Evolutionary conservation across 1,284 basidiomycete genomes (phyloP).

Genomic region (Ustilago xerochloae): DNA sequence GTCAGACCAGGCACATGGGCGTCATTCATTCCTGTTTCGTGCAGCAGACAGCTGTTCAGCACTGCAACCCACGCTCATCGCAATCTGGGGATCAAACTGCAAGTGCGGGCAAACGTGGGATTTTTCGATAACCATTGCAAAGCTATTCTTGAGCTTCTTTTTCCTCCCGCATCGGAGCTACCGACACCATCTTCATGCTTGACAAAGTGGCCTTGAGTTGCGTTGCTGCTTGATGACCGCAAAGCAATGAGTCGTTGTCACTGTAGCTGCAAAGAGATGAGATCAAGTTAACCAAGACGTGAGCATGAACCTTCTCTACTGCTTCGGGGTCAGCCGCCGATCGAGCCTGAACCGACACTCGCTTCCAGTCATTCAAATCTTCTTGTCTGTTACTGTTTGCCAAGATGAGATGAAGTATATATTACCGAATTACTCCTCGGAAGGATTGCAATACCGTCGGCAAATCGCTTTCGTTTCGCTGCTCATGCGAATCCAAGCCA

Average conservation of each 20-base stretch:
- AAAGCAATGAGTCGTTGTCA: too few relatives aligned
- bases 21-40: conserved; percentile 6
- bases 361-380: too few relatives aligned
- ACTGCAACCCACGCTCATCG: neutral
- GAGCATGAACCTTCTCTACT: neutral
- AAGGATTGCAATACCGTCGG: neutral
- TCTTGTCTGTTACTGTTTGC: too few relatives aligned
- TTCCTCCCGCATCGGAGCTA: neutral
- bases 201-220: too few relatives aligned
- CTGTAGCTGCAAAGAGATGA: too few relatives aligned
- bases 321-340: neutral
- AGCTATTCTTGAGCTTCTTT: neutral
- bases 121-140: neutral
- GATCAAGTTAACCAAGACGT: too few relatives aligned
- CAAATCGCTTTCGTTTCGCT: too few relatives aligned
- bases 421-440: too few relatives aligned
- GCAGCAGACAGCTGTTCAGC: neutral
- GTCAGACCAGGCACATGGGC: conserved; percentile 4
- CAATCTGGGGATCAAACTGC: neutral
- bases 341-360: too few relatives aligned
- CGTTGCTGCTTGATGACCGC: too few relatives aligned
- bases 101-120: conserved; percentile 12
- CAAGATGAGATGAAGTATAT: neutral
- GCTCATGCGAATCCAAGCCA: neutral
- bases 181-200: too few relatives aligned